Evolutionary conservation across 371 early-diverging fungal genomes (phyloP).

Genomic region (Mortierella sp.): DNA sequence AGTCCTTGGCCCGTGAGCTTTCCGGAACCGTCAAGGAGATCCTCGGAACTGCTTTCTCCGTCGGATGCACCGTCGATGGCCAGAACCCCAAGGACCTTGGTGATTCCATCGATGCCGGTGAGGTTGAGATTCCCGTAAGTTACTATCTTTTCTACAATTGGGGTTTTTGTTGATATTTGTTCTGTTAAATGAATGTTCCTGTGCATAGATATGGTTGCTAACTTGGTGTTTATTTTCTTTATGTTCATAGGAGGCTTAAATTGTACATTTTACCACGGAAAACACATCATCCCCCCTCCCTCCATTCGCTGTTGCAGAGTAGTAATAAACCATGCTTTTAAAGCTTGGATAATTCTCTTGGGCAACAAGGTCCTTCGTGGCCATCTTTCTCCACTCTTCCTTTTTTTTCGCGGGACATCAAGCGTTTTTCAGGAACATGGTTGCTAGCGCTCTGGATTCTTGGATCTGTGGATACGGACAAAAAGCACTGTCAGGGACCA

Average conservation of each 20-base stretch:
- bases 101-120: constrained; percentile 80
- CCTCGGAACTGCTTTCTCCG: constrained; percentile 96
- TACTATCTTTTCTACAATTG: constrained; percentile 21
- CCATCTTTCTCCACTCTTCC: constrained; percentile 11
- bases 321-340: constrained; percentile 52
- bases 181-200: not conserved
- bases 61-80: constrained; percentile 98
- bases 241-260: constrained; percentile 36
- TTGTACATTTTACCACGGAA: constrained; percentile 17
- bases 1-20: constrained; percentile 69
- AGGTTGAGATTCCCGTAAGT: constrained; percentile 90
- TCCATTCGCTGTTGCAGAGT: constrained; percentile 51
- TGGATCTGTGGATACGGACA: not conserved
- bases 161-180: constrained; percentile 1
- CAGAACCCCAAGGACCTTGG: constrained; percentile 88
- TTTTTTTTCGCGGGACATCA: not conserved
- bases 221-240: not conserved
- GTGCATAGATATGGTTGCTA: not conserved
- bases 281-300: constrained; percentile 3
- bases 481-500: not conserved
- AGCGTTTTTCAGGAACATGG: not conserved
- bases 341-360: constrained; percentile 57
- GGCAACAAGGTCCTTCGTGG: constrained; percentile 43
- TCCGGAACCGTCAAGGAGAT: constrained; percentile 99
- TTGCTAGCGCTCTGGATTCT: not conserved